Conservation (phyloP, 2,329 filamentous ascomycete species). For the Aureobasidium musti region DNA sequence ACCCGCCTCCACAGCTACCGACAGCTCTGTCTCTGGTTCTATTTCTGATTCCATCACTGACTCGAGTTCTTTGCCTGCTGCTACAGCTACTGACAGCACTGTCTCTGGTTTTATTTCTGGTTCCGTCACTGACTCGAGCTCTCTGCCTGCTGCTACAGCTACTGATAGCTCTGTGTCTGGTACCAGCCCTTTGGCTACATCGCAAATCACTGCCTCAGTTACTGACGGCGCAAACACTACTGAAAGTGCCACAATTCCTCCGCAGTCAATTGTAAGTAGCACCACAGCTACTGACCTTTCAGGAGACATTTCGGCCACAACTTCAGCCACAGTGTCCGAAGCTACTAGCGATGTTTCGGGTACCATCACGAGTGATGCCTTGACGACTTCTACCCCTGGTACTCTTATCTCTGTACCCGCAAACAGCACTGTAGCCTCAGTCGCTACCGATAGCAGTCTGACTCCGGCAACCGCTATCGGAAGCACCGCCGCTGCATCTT, state of each 20-base stretch:
- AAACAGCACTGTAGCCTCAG: conserved; percentile 7
- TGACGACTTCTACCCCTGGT: conserved; percentile 11
- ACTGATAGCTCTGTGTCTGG: neutral
- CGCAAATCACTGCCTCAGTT: neutral
- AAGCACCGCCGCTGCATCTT: neutral
- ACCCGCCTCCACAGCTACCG: conserved; percentile 7
- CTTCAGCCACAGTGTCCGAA: conserved; percentile 5
- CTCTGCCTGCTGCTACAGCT: too few species aligned
- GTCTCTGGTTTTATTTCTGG: too few species aligned
- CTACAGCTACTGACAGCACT: conserved; percentile 9
- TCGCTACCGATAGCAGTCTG: neutral
- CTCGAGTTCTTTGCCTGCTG: neutral
- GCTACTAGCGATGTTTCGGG: neutral
- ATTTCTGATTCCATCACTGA: conserved; percentile 22
- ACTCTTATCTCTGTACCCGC: conserved; percentile 15
- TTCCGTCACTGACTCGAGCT: too few species aligned
- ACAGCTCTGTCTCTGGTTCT: conserved; percentile 1
- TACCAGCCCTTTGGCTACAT: neutral
- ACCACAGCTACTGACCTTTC: conserved; percentile 11
- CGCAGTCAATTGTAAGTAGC: neutral
- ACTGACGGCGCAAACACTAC: conserved; percentile 5
- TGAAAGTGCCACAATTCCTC: neutral
- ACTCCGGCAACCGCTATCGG: neutral
- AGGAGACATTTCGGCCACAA: neutral
- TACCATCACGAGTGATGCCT: neutral